phyloP scores from a whole-genome alignment of 169 alveolate species.

The Plasmodium blacklocki region DNA sequence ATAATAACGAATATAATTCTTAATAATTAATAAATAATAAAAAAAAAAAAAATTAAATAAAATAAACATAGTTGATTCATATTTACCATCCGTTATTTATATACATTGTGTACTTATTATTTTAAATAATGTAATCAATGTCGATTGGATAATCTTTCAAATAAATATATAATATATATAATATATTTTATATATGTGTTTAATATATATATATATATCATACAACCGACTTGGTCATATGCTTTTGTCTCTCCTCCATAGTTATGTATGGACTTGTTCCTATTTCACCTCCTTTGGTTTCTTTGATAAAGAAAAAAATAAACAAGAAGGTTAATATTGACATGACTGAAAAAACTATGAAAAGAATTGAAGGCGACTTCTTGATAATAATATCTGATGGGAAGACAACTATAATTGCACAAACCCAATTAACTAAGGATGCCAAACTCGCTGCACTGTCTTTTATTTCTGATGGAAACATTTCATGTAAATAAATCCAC shows the following conservation, averaged over 20 bases:
- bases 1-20: too few relatives aligned
- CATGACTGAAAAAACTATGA: conserved; percentile 81
- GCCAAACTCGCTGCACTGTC: conserved; percentile 88
- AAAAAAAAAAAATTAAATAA: too few relatives aligned
- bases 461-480: conserved; percentile 88
- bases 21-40: too few relatives aligned
- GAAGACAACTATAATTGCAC: conserved; percentile 84
- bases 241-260: conserved; percentile 40
- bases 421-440: conserved; percentile 86
- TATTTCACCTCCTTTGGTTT: conserved; percentile 87
- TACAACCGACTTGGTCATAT: conserved; percentile 23
- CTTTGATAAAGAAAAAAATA: conserved; percentile 84
- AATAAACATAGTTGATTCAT: too few relatives aligned
- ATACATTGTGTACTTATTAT: too few relatives aligned
- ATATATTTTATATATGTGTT: too few relatives aligned
- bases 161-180: too few relatives aligned
- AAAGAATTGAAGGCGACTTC: conserved; percentile 77
- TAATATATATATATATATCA: too few relatives aligned
- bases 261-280: conserved; percentile 78
- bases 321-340: conserved; percentile 78
- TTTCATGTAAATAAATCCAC: conserved; percentile 90
- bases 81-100: too few relatives aligned
- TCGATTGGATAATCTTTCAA: too few relatives aligned
- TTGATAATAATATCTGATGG: conserved; percentile 85
- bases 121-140: too few relatives aligned